Evolutionary conservation across 2,329 filamentous ascomycete species (phyloP), one percentile per base, ranked within the genome.

Genomic region (Domatiomyces globalis): DNA sequence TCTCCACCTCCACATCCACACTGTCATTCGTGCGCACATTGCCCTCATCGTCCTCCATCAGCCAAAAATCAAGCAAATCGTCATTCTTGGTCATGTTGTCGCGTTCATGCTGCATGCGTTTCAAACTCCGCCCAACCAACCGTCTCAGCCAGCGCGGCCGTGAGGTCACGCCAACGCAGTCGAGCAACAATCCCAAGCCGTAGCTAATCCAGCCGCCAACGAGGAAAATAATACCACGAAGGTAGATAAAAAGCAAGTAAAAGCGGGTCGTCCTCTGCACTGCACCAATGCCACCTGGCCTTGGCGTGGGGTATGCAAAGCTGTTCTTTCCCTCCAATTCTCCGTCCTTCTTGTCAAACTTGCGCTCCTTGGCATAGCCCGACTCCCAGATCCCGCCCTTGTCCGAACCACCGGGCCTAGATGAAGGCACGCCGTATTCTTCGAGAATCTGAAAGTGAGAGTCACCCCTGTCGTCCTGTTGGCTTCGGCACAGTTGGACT

Each of bases 1-100:
- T 81, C 64, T 92, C 86, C 1, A 72, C 74, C 66, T 95, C 90
- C 1, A 95, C 81, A 61, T 96, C 89, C 25, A 87, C 78, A 36
- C 81, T 73, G 33, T 83, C 76, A 55, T 78, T 73, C 18, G 72
- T 73, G 1, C 82, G 77, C 19, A 18, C 45, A 10, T 25, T 33
- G 20, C 45, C 45, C 4, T 76, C 78, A 44, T 78, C 71, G 39
- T 73, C 71, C 7, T 70, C 71, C 2, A 76, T 59, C 39, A 78
- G 68, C 69, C 73, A 79, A 57, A 79, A 80, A 53, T 78, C 73
- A 18, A 71, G 60, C 1, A 65, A 62, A 27, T 67, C 57, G 17
- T 60, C 36, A 20, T 54, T 49, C n/a, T 19, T 49, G 19, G 42
- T 46, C 29, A 50, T n/a, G 15, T 51, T 54, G 49, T 64, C 61